Evolutionary conservation across 495 filamentous ascomycete genomes (phyloP), one percentile per base, ranked within the genome.

Genomic region (Bathelium albidoporum): DNA sequence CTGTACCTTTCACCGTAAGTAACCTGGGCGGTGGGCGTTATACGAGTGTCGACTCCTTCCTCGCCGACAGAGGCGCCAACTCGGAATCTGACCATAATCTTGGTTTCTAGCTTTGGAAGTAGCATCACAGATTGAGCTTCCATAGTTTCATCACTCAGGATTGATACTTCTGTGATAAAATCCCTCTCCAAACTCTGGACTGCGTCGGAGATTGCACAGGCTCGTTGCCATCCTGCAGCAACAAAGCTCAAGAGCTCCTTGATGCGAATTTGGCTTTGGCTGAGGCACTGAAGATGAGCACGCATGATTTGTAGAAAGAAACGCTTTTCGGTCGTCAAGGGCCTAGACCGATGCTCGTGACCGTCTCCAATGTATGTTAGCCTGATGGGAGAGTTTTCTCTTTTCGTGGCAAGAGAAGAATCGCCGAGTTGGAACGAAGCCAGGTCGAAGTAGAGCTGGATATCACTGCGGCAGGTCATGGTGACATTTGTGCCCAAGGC

Each of bases 371-470:
- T 73, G 63, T 72, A 80, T 70, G 67, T 79, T 67, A 77, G 68
- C 64, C 65, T 83, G 74, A 76, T 80, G 74, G 75, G 73, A 63
- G 70, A 69, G 60, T 77, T 75, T 12, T 64, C 60, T 16, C 60
- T 55, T 9, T 45, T 18, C 3, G 44, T 22, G 36, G 62, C 41
- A 22, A 45, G 52, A 14, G 55, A 44, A 14, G 52, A 60, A 26
- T 62, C 59, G 11, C 59, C 66, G 36, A 11, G 68, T 64, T 14
- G 70, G 68, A 91, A 90, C 18, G 85, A 80, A 12, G 79, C 67
- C 2, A 85, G 81, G 67, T 90, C 82, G 75, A 95, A 90, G 52
- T 82, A 83, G 41, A 96, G 82, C 67, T 90, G 83, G 34, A 97
- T 82, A 61, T 93, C 85, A 39, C 80, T 78, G 65, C 81, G 77